Conservation (phyloP, 108 stramenopile genomes). For the Mayamaea pseudoterrestris region DNA sequence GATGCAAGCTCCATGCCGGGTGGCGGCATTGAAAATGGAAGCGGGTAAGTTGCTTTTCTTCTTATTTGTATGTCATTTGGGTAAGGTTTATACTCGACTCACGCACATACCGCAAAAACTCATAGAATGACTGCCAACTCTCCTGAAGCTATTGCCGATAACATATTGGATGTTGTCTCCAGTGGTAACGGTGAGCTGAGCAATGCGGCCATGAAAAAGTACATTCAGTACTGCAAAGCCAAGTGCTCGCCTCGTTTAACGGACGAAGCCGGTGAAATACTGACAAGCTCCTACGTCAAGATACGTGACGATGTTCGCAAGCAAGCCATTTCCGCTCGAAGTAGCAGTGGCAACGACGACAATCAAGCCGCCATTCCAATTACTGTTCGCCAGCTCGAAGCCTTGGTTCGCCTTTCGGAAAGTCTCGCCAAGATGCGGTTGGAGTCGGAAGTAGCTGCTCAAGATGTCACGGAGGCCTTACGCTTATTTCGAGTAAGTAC, state of each 20-base stretch:
- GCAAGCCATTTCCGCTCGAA: constrained; percentile 9
- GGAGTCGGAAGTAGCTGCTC: constrained; percentile 75
- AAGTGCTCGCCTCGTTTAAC: constrained; percentile 85
- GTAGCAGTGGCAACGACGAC: constrained; percentile 10
- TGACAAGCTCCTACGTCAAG: constrained; percentile 86
- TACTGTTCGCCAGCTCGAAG: constrained; percentile 99
- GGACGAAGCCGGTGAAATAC: constrained; percentile 77
- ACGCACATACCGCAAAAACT: no score
- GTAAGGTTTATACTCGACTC: no score
- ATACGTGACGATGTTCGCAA: constrained; percentile 89
- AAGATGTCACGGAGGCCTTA: constrained; percentile 97
- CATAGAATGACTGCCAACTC: constrained; percentile 19
- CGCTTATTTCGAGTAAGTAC: constrained; percentile 97
- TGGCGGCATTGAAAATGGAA: neutral
- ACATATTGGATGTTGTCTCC: constrained; percentile 65
- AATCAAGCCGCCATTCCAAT: constrained; percentile 85
- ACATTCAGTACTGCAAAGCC: constrained; percentile 90
- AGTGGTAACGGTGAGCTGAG: constrained; percentile 80
- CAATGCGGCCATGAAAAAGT: constrained; percentile 94
- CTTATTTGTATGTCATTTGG: no score
- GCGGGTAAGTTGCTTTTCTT: no score
- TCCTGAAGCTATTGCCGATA: constrained; percentile 77
- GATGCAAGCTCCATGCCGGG: neutral
- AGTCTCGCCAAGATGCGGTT: constrained; percentile 95
- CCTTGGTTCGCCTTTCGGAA: constrained; percentile 93